These are phyloP conservation scores for Amoeboaphelidium occidentale DNA, from an alignment of 371 early-diverging fungal species.

Conservation along the genomic window DNA sequence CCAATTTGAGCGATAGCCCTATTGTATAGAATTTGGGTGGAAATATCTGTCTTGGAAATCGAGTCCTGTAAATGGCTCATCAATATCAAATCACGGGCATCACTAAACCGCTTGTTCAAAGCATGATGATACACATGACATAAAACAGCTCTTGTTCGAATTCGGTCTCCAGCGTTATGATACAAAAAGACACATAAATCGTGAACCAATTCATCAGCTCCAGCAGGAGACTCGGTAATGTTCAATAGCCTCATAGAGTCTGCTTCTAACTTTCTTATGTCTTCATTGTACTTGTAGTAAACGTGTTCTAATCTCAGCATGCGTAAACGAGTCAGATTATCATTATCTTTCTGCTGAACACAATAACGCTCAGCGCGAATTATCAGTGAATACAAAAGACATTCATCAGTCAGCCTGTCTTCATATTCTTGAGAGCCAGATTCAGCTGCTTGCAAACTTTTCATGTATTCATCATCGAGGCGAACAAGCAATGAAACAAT, in stretches of 20 bases:
- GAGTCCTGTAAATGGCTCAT: conserved; percentile 93
- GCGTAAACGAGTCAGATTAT: conserved; percentile 30
- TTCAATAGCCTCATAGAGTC: conserved; percentile 7
- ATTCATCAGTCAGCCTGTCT: conserved; percentile 74
- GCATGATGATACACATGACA: conserved; percentile 91
- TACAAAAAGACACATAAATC: conserved; percentile 64
- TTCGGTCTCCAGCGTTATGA: conserved; percentile 49
- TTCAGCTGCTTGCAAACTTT: conserved; percentile 78
- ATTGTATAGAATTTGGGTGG: conserved; percentile 86
- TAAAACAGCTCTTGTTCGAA: conserved; percentile 83
- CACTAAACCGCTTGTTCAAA: conserved; percentile 71
- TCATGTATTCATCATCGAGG: conserved; percentile 86
- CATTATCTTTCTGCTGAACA: conserved; percentile 6
- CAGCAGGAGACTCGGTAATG: conserved; percentile 17
- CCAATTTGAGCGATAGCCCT: conserved; percentile 86
- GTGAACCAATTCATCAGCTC: conserved; percentile 37
- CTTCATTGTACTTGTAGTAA: conserved; percentile 63
- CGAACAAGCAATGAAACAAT: conserved; percentile 71
- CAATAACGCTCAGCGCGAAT: conserved; percentile 62
- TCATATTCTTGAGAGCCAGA: conserved; percentile 88
- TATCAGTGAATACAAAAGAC: conserved; percentile 56
- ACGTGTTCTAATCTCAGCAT: conserved; percentile 80
- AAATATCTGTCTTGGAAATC: conserved; percentile 64
- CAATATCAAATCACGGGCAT: conserved; percentile 82
- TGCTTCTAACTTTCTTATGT: conserved; percentile 23